Evolutionary conservation across 768 basidiomycete genomes (phyloP).

Genomic region (Macrolepiota albuminosa): DNA sequence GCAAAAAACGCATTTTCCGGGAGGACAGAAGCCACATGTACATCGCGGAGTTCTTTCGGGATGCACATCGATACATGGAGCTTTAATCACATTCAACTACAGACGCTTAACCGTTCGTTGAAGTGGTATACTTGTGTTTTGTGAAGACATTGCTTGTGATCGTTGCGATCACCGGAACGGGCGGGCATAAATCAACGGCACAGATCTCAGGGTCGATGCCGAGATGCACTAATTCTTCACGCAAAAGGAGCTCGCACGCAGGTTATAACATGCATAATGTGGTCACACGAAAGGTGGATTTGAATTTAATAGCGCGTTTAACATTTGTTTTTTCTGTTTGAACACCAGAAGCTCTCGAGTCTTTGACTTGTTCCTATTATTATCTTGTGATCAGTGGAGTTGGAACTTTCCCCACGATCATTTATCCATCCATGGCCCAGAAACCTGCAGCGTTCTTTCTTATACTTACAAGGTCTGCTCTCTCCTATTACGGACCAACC

Average conservation of each 20-base stretch:
- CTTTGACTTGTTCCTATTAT: constrained; percentile 4
- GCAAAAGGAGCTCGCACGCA: not conserved
- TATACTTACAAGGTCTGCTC: too few species aligned
- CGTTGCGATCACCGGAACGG: not conserved
- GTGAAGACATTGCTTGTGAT: not conserved
- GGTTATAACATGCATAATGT: not conserved
- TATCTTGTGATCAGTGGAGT: not conserved
- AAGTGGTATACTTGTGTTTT: not conserved
- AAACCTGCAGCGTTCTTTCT: not conserved
- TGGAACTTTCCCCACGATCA: constrained; percentile 6
- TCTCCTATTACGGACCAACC: not conserved
- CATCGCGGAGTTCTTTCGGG: not conserved
- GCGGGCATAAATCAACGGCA: not conserved
- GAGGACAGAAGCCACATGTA: not conserved
- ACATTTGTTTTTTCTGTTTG: not conserved
- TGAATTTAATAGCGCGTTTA: not conserved
- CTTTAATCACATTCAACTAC: not conserved
- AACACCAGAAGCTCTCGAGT: not conserved
- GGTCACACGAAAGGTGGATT: not conserved
- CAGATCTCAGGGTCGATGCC: not conserved
- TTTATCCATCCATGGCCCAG: not conserved
- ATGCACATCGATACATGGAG: not conserved
- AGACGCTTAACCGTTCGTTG: not conserved
- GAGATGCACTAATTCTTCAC: not conserved
- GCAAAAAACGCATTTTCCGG: not conserved